These are phyloP conservation scores for Citrullus colocynthis DNA, from an alignment of 306 rosid species.

Conservation along the genomic window DNA sequence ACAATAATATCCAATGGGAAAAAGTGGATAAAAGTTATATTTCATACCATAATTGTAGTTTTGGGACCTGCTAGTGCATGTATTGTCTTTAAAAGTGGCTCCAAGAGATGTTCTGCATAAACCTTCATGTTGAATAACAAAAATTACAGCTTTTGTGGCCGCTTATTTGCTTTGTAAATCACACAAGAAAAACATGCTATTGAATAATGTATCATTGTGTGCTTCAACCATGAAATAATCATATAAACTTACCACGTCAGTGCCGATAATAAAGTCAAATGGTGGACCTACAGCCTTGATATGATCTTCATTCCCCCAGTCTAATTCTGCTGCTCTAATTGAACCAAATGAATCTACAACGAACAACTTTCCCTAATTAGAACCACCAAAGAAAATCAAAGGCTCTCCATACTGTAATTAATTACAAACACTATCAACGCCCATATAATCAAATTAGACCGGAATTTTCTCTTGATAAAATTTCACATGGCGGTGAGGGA, in stretches of 20 bases:
- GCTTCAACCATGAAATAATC: background rate
- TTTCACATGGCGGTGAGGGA: background rate
- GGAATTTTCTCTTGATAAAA: background rate
- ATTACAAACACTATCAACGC: background rate
- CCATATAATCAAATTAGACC: background rate
- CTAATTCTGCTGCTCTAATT: slow-evolving; percentile 62
- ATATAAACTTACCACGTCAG: slow-evolving; percentile 61
- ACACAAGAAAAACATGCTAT: background rate
- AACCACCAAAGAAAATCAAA: background rate
- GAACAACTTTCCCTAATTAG: slow-evolving; percentile 16
- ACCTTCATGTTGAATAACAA: slow-evolving; percentile 26
- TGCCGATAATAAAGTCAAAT: slow-evolving; percentile 82
- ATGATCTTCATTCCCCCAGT: slow-evolving; percentile 79
- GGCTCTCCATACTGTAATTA: background rate
- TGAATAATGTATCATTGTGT: background rate
- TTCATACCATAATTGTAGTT: slow-evolving; percentile 56
- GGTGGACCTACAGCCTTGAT: slow-evolving; percentile 74
- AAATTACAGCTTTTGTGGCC: background rate
- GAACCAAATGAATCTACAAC: slow-evolving; percentile 73
- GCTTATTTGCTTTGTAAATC: background rate
- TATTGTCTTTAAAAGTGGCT: slow-evolving; percentile 69
- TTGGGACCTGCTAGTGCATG: slow-evolving; percentile 78
- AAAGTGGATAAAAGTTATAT: background rate
- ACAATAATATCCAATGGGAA: background rate
- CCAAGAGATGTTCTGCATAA: slow-evolving; percentile 78